phyloP scores from a whole-genome alignment of 1,284 basidiomycete species.

The Sanghuangporus baumii region DNA sequence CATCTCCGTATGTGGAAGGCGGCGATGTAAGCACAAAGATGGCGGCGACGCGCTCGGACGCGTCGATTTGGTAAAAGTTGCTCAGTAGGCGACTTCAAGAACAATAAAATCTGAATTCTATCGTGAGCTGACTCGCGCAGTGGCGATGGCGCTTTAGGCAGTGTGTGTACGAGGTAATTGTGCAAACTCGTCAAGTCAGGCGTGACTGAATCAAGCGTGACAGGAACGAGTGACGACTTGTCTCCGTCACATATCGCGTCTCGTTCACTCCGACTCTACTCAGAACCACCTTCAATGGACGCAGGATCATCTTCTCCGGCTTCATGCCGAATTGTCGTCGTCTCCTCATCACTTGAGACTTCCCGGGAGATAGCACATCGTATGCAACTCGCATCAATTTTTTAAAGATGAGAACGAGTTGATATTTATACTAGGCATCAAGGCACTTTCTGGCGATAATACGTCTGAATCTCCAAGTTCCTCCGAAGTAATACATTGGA shows the following conservation, averaged over 20 bases:
- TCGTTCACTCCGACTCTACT: not conserved
- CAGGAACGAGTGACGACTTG: not conserved
- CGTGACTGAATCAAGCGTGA: not conserved
- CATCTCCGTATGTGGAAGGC: constrained; percentile 11
- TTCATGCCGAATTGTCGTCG: constrained; percentile 42
- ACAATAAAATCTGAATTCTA: not conserved
- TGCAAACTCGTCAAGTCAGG: not conserved
- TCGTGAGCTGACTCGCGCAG: not conserved
- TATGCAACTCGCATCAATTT: constrained; percentile 26
- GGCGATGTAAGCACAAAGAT: not conserved
- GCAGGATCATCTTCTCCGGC: constrained; percentile 7
- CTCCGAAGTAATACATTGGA: constrained; percentile 55
- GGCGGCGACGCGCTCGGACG: constrained; percentile 1
- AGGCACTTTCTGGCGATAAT: constrained; percentile 26
- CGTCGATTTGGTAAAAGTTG: constrained; percentile 6
- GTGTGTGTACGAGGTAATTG: not conserved
- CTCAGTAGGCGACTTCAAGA: not conserved
- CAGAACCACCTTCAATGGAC: not conserved
- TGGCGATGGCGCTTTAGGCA: not conserved
- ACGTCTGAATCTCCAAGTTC: constrained; percentile 11
- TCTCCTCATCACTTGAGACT: constrained; percentile 37
- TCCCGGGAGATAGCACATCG: constrained; percentile 41
- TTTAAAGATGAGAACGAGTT: constrained; percentile 14
- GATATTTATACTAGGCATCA: constrained; percentile 21
- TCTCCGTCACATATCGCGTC: not conserved